phyloP scores from a whole-genome alignment of 495 filamentous ascomycete species.

The Rusavskia elegans region DNA sequence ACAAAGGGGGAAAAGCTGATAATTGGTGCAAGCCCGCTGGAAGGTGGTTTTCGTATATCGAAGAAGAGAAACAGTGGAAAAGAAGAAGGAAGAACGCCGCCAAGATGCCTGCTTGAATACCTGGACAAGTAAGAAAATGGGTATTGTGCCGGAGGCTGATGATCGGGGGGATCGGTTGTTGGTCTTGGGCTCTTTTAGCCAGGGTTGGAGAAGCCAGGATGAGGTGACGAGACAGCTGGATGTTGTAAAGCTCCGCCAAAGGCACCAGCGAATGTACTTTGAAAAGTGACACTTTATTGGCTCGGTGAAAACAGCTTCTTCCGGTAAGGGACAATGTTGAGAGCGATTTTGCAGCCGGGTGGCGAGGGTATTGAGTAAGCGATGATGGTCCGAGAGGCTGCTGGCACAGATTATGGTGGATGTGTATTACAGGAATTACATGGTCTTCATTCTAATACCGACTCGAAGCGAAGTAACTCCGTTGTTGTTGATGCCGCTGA shows the following conservation, averaged over 20 bases:
- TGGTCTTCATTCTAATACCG: constrained; percentile 8
- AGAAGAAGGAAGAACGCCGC: not conserved
- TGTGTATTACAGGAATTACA: constrained; percentile 12
- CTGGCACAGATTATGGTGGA: not conserved
- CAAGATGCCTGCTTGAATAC: not conserved
- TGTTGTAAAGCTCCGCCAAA: no score
- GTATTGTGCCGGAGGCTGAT: not conserved
- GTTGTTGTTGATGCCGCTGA: not conserved
- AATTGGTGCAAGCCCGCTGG: no score
- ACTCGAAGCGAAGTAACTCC: not conserved
- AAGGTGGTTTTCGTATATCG: no score
- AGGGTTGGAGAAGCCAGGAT: no score
- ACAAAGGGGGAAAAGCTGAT: no score
- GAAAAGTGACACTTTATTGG: no score
- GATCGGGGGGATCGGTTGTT: no score
- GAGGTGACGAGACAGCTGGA: no score
- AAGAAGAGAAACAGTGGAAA: not conserved
- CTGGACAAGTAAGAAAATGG: not conserved
- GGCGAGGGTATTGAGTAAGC: not conserved
- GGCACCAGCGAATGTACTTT: no score
- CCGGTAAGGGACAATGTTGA: not conserved
- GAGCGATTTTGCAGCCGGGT: not conserved
- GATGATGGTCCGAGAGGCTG: not conserved
- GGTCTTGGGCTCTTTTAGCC: no score
- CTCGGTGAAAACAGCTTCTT: no score